phyloP scores from a whole-genome alignment of 2,329 filamentous ascomycete genomes.

The Shiraia bambusicola region DNA sequence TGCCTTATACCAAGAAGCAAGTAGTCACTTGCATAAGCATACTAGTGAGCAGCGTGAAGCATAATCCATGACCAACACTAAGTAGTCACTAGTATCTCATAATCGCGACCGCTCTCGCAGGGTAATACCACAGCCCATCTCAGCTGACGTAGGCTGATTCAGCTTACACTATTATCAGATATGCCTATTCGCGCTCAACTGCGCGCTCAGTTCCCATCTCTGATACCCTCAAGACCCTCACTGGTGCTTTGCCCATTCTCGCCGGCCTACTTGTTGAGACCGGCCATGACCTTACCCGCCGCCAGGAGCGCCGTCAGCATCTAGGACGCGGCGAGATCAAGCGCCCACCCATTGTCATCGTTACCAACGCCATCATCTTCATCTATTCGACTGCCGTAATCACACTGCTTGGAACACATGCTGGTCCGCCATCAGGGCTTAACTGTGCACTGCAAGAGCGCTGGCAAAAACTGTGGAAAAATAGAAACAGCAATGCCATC shows the following conservation, averaged over 20 bases:
- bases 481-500: slow-evolving; percentile 55
- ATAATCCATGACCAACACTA: background rate
- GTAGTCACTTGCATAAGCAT: slow-evolving; percentile 44
- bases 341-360: slow-evolving; percentile 40
- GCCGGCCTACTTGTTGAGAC: slow-evolving; percentile 47
- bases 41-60: slow-evolving; percentile 25
- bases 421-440: slow-evolving; percentile 41
- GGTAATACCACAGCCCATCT: slow-evolving; percentile 18
- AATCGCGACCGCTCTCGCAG: slow-evolving; percentile 44
- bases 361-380: slow-evolving; percentile 44
- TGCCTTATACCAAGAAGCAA: slow-evolving; percentile 44
- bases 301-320: slow-evolving; percentile 31
- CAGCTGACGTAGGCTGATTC: background rate
- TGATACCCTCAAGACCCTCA: slow-evolving; percentile 44
- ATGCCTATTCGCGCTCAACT: slow-evolving; percentile 32
- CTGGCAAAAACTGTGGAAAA: slow-evolving; percentile 59
- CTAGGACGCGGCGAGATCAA: slow-evolving; percentile 36
- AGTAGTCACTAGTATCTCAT: slow-evolving; percentile 44
- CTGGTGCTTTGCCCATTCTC: slow-evolving; percentile 47
- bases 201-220: slow-evolving; percentile 47
- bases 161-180: slow-evolving; percentile 23
- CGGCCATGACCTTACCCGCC: slow-evolving; percentile 39
- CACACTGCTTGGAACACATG: slow-evolving; percentile 49
- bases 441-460: slow-evolving; percentile 58
- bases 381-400: slow-evolving; percentile 48